Conservation (phyloP, 805 yeast species). For the Kazachstania kunashirensis region DNA sequence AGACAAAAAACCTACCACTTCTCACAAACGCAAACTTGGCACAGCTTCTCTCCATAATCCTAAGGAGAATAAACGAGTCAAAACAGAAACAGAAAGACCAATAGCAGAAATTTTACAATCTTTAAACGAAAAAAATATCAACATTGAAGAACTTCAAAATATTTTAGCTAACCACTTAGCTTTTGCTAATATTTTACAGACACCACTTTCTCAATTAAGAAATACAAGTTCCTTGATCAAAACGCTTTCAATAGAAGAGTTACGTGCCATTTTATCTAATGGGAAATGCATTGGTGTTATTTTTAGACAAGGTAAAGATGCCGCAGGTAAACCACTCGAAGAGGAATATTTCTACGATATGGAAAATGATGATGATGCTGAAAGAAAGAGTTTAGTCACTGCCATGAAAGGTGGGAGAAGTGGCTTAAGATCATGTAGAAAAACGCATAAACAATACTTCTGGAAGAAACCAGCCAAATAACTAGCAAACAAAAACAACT, state of each 20-base stretch:
- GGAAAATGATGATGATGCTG: slow-evolving; percentile 66
- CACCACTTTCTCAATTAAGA: slow-evolving; percentile 67
- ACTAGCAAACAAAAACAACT: neutral
- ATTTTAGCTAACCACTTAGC: slow-evolving; percentile 79
- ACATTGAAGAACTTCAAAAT: slow-evolving; percentile 46
- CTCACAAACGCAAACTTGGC: slow-evolving; percentile 2
- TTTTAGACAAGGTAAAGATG: slow-evolving; percentile 84
- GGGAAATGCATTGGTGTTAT: slow-evolving; percentile 60
- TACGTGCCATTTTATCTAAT: slow-evolving; percentile 37
- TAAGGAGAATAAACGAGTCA: neutral
- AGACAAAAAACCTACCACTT: neutral
- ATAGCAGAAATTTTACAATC: slow-evolving; percentile 6
- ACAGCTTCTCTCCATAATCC: neutral
- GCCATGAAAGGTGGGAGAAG: slow-evolving; percentile 69
- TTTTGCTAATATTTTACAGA: slow-evolving; percentile 77
- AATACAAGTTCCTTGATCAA: slow-evolving; percentile 50
- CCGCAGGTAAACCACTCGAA: slow-evolving; percentile 90
- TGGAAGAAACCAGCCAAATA: slow-evolving; percentile 37
- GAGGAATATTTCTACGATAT: slow-evolving; percentile 88
- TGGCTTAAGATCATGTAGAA: slow-evolving; percentile 82
- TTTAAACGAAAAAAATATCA: slow-evolving; percentile 26
- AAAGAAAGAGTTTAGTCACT: slow-evolving; percentile 61
- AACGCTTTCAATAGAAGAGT: slow-evolving; percentile 36
- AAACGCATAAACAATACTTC: slow-evolving; percentile 72
- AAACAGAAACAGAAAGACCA: slow-evolving; percentile 1